These are phyloP conservation scores for Punica granatum DNA, from an alignment of 345 rosid species.

Conservation along the genomic window DNA sequence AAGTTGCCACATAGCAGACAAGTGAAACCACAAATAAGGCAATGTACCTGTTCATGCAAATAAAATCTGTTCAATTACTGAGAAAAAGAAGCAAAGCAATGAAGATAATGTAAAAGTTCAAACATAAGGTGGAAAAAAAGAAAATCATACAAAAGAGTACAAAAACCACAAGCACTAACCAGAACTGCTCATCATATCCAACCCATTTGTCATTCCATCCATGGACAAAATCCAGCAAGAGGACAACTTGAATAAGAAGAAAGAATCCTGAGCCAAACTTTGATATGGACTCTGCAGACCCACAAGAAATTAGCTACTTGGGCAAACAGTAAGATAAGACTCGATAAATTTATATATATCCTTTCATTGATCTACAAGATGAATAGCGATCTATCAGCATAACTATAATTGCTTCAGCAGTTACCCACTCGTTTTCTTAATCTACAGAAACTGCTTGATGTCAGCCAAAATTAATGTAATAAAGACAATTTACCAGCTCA, in stretches of 20 bases:
- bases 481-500: neutral
- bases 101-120: neutral
- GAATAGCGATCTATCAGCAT: neutral
- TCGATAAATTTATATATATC: neutral
- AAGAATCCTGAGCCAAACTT: conserved; percentile 97
- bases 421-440: neutral
- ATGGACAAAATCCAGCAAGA: conserved; percentile 95
- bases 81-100: conserved; percentile 1
- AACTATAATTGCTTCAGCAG: neutral
- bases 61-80: neutral
- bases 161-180: conserved; percentile 44
- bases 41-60: conserved; percentile 48
- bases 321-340: neutral
- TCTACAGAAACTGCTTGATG: neutral
- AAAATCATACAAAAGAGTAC: neutral
- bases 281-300: conserved; percentile 62
- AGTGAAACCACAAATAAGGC: conserved; percentile 81
- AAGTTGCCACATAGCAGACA: conserved; percentile 71
- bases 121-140: neutral
- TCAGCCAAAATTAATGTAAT: neutral
- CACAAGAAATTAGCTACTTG: neutral
- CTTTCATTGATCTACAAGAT: neutral
- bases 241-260: conserved; percentile 97
- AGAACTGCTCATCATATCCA: conserved; percentile 92
- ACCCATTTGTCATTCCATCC: conserved; percentile 99